These are phyloP conservation scores for Helotiales sp. DNA, from an alignment of 2,329 filamentous ascomycete species.

Conservation along the genomic window DNA sequence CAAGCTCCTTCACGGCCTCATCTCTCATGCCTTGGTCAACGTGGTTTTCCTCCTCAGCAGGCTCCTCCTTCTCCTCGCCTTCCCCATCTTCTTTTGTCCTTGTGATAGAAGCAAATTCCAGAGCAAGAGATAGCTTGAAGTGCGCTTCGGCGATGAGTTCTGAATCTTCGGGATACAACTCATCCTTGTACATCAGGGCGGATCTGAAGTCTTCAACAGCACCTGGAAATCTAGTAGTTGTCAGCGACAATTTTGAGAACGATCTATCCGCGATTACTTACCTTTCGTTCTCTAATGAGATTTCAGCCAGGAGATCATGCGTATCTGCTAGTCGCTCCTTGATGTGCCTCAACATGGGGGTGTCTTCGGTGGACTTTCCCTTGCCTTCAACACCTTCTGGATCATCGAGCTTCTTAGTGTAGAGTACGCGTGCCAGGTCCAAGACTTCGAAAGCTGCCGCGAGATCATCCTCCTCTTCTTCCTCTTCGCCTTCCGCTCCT, in stretches of 20 bases:
- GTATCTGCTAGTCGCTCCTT: slow-evolving; percentile 90
- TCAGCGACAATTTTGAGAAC: slow-evolving; percentile 14
- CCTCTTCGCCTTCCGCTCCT: slow-evolving; percentile 43
- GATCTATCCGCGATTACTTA: slow-evolving; percentile 34
- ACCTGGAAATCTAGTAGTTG: slow-evolving; percentile 63
- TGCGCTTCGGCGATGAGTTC: slow-evolving; percentile 91
- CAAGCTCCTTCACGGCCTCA: slow-evolving; percentile 70
- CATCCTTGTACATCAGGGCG: slow-evolving; percentile 75
- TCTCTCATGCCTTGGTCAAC: slow-evolving; percentile 70
- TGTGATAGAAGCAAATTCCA: slow-evolving; percentile 88
- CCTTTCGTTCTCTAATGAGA: slow-evolving; percentile 94
- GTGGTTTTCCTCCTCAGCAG: slow-evolving; percentile 43
- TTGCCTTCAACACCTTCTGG: slow-evolving; percentile 45
- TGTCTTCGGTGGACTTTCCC: slow-evolving; percentile 44
- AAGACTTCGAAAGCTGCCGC: slow-evolving; percentile 82
- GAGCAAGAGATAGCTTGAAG: slow-evolving; percentile 91
- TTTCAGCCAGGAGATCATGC: slow-evolving; percentile 91
- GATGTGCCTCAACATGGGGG: slow-evolving; percentile 54
- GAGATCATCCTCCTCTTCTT: slow-evolving; percentile 71
- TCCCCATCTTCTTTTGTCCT: slow-evolving; percentile 51
- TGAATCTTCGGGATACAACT: slow-evolving; percentile 77
- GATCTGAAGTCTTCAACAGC: slow-evolving; percentile 83
- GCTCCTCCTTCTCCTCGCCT: slow-evolving; percentile 15
- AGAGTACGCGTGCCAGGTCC: slow-evolving; percentile 71
- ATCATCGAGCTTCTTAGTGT: slow-evolving; percentile 55